Evolutionary conservation across 345 rosid species (phyloP), one percentile per base, ranked within the genome.

Genomic region (Turnera subulata): DNA sequence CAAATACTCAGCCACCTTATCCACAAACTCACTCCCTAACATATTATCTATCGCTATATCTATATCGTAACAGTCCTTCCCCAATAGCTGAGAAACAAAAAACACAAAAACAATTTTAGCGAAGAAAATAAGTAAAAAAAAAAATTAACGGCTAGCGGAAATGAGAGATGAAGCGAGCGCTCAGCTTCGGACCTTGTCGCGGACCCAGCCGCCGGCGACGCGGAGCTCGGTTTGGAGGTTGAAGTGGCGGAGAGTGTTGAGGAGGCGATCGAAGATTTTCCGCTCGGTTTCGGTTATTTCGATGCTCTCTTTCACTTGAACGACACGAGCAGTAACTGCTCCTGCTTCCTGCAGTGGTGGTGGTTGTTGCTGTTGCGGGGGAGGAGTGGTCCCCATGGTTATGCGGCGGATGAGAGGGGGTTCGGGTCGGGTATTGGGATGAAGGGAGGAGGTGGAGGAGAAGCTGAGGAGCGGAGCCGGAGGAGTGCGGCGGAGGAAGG

Each of bases 191-290:
- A 88, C 96, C 98, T 93, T 93, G 67, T 93, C 99, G 17, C 96
- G 99, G 33, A 93, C 96, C 99, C 99, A 93, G 5, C 99, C 97
- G 50, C 99, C 99, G 29, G 99, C 99, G 37, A 93, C 97, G 11
- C 97, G 94, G 64, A 93, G 92, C 75, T 78, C 80, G 6, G 88
- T 89, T 46, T 76, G 55, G 68, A 87, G 90, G 43, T 80, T 61
- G 62, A 82, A 87, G 67, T 80, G 82, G 59, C 72, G 72, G 45
- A 84, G 77, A 45, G 91, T 87, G 67, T 66, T 73, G 26, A 82
- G 76, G 43, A 89, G 89, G 71, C 86, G 76, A 26, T 80, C 85
- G 54, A 93, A 93, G 23, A 93, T 93, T 53, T 56, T 71, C 49
- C 52, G 62, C 73, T 93, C 99, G 35, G 70, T 78, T 17, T 80